Percentiles rank a stretch among this genome's conserved stretches.
Evolutionary conservation across 768 basidiomycete species (phyloP).

Genomic region (Lactarius sanguifluus): DNA sequence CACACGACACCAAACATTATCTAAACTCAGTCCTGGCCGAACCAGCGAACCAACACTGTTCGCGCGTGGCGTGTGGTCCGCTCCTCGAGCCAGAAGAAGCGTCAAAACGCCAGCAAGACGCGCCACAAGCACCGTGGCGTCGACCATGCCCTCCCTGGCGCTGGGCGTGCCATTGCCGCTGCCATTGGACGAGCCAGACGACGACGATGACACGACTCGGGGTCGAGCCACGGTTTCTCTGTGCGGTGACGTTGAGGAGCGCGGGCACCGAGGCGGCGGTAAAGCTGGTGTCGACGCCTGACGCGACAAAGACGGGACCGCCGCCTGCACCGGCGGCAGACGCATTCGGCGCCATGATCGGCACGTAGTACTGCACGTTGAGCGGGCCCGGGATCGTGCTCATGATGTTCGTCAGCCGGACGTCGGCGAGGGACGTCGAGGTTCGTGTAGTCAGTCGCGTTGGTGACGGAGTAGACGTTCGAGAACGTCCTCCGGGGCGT

Average conservation of each 20-base stretch:
- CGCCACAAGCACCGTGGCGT: background rate
- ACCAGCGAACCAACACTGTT: background rate
- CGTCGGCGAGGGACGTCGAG: constrained; percentile 32
- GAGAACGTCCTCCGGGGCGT: constrained; percentile 32
- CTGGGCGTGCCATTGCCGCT: background rate
- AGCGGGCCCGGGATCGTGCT: constrained; percentile 46
- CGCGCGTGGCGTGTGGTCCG: background rate
- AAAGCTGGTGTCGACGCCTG: constrained; percentile 38
- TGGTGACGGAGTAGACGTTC: constrained; percentile 57
- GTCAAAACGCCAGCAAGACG: background rate
- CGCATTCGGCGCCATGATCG: constrained; percentile 45
- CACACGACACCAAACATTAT: no score
- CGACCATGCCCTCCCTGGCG: background rate
- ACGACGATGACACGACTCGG: no score
- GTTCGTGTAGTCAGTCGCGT: constrained; percentile 47
- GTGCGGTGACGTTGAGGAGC: constrained; percentile 44
- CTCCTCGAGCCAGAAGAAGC: background rate
- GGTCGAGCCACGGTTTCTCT: no score
- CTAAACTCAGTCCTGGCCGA: no score
- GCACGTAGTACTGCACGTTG: constrained; percentile 40
- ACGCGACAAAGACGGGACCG: constrained; percentile 36
- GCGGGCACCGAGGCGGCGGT: constrained; percentile 30
- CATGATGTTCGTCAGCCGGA: constrained; percentile 44
- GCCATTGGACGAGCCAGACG: background rate
- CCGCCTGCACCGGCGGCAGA: constrained; percentile 44